Evolutionary conservation across 1,284 basidiomycete species (phyloP), one percentile per base, ranked within the genome.

Genomic region (Bjerkandera adusta): DNA sequence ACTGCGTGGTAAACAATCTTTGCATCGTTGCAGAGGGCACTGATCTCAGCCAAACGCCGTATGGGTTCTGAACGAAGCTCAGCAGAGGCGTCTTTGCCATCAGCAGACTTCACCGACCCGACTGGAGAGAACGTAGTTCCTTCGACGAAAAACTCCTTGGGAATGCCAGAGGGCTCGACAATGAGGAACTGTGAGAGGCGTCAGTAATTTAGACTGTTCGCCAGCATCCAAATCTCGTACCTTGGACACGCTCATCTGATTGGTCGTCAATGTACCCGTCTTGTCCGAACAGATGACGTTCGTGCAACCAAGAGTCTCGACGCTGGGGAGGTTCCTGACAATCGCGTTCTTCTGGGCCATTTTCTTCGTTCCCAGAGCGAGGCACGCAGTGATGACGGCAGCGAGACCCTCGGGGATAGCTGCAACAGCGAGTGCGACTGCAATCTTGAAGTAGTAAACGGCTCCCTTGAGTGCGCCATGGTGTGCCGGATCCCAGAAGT

Each of bases 261-360:
- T 97, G 12, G 92, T 97, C 4, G 94, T 97, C 56, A 97, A 66
- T 13, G 94, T 97, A 39, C 93, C 94, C 15, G 94, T 97, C 76
- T 97, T 97, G 72, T 97, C 94, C 5, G 92, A 95, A 67, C 94
- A 97, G 57, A 97, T 97, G 41, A 97, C 92, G 63, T 95, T 96
- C 39, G 92, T 95, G 71, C 92, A 94, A 2, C 95, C 94, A 1
- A 98, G 75, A 22, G 95, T 97, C 71, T 98, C 95, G 10, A 97
- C 94, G 54, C 88, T 92, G n/a, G 94, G 94, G 52, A 98, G 72
- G 65, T 96, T 93, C 58, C 93, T 75, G 38, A 98, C 95, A 57
- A 98, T 97, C 4, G 94, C 95, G 52, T 96, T 96, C 69, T 93
- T 90, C 73, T 95, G 90, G 1, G 95, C 93, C 95, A 98, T 97